Conservation (phyloP, 805 yeast genomes). For the Monosporozyma yasuniensis region DNA sequence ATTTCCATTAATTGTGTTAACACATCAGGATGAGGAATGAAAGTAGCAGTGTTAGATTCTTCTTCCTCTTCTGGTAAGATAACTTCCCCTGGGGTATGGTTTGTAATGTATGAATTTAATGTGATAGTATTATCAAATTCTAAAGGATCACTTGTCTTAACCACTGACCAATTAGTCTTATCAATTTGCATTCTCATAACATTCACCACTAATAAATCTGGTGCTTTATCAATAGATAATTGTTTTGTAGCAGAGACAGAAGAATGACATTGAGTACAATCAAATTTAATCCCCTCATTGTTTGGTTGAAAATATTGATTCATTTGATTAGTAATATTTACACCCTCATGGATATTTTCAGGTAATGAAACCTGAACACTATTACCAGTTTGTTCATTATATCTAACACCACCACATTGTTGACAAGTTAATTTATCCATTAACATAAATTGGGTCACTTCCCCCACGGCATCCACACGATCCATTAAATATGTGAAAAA, state of each 20-base stretch:
- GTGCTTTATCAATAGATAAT: slow-evolving; percentile 40
- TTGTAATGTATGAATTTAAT: background rate
- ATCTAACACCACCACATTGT: slow-evolving; percentile 52
- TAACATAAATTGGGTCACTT: slow-evolving; percentile 36
- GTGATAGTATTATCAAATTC: background rate
- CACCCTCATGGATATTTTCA: slow-evolving; percentile 33
- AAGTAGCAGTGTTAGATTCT: slow-evolving; percentile 21
- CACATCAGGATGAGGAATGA: slow-evolving; percentile 48
- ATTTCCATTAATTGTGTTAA: slow-evolving; percentile 52
- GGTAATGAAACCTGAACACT: slow-evolving; percentile 48
- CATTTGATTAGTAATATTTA: slow-evolving; percentile 36
- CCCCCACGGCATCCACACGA: slow-evolving; percentile 40
- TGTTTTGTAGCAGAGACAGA: slow-evolving; percentile 18
- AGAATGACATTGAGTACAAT: slow-evolving; percentile 47
- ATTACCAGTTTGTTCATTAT: slow-evolving; percentile 50
- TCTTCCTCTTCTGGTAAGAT: slow-evolving; percentile 20
- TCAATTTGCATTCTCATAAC: slow-evolving; percentile 75
- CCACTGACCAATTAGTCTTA: slow-evolving; percentile 69
- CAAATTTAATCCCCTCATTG: slow-evolving; percentile 51
- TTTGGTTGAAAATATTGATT: slow-evolving; percentile 37
- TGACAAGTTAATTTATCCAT: slow-evolving; percentile 51
- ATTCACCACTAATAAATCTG: slow-evolving; percentile 59
- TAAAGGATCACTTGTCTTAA: slow-evolving; percentile 33
- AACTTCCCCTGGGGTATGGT: slow-evolving; percentile 23
- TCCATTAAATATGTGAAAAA: slow-evolving; percentile 63